phyloP scores from a whole-genome alignment of 2,329 filamentous ascomycete genomes.

The Boeremia lycopersici region DNA sequence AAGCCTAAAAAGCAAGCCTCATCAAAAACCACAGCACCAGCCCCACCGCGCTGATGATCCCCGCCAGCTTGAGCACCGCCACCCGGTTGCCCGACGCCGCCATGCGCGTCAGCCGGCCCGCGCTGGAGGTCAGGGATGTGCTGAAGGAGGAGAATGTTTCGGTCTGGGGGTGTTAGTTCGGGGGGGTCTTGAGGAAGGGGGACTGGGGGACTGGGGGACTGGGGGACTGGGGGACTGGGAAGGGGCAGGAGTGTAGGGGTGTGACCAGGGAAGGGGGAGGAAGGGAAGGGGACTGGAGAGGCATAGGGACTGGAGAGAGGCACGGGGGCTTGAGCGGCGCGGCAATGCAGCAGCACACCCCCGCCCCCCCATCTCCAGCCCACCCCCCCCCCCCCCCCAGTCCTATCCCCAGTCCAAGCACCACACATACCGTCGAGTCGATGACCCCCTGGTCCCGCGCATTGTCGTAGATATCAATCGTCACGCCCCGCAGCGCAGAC shows the following conservation, averaged over 20 bases:
- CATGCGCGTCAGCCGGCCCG: conserved; percentile 83
- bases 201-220: too few species aligned
- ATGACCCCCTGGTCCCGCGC: conserved; percentile 87
- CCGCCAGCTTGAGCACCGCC: conserved; percentile 86
- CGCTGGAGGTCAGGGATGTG: conserved; percentile 81
- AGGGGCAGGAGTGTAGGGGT: too few species aligned
- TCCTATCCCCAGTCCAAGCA: too few species aligned
- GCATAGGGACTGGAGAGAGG: too few species aligned
- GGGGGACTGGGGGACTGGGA: too few species aligned
- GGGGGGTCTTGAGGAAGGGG: not conserved
- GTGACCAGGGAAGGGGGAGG: too few species aligned
- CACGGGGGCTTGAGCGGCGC: too few species aligned
- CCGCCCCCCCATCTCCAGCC: too few species aligned
- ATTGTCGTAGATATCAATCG: conserved; percentile 97
- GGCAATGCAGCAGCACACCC: too few species aligned
- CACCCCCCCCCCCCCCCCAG: too few species aligned
- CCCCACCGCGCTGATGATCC: conserved; percentile 75
- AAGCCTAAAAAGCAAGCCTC: conserved; percentile 5
- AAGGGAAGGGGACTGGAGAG: too few species aligned
- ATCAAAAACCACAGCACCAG: conserved; percentile 60
- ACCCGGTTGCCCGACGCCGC: conserved; percentile 88
- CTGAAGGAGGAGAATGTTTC: conserved; percentile 92
- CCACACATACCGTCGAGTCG: conserved; percentile 70
- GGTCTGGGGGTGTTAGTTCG: conserved; percentile 57
- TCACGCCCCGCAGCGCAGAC: conserved; percentile 87